Conservation (phyloP, 768 basidiomycete genomes). For the Pulveroboletus frians region DNA sequence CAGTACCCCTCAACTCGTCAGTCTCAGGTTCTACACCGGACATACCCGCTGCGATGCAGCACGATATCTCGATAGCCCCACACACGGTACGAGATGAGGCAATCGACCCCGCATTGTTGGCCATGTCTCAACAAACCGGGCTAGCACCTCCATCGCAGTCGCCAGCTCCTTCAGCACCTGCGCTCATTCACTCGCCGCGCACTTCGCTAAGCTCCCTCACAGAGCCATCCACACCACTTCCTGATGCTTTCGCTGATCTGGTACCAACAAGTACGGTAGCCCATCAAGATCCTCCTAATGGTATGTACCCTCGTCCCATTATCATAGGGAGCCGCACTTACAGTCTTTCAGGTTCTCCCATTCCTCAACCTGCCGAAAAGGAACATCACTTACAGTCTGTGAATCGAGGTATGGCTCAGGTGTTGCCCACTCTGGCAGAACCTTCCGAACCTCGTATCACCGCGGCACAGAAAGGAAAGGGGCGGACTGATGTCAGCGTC, state of each 20-base stretch:
- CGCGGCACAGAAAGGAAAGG: conserved; percentile 18
- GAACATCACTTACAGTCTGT: background rate
- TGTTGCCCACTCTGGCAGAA: background rate
- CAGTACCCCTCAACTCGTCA: conserved; percentile 1
- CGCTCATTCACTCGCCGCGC: conserved; percentile 25
- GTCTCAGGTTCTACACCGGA: background rate
- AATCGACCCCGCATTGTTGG: conserved; percentile 33
- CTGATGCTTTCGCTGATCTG: conserved; percentile 13
- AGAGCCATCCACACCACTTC: conserved; percentile 23
- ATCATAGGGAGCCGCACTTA: conserved; percentile 1
- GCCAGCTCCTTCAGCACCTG: conserved; percentile 8
- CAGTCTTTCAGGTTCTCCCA: conserved; percentile 2
- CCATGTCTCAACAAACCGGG: conserved; percentile 19
- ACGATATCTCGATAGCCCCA: background rate
- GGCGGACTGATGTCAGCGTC: background rate
- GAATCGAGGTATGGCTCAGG: background rate
- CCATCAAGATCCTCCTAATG: conserved; percentile 1
- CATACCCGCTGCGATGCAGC: background rate
- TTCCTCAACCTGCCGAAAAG: conserved; percentile 2
- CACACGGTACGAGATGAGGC: conserved; percentile 16
- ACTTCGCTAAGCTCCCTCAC: conserved; percentile 30
- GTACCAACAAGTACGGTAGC: background rate
- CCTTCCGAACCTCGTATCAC: background rate
- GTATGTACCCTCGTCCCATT: conserved; percentile 5
- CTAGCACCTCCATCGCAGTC: conserved; percentile 1